phyloP scores from a whole-genome alignment of 257 asterid genomes.

The Thymus quinquecostatus region DNA sequence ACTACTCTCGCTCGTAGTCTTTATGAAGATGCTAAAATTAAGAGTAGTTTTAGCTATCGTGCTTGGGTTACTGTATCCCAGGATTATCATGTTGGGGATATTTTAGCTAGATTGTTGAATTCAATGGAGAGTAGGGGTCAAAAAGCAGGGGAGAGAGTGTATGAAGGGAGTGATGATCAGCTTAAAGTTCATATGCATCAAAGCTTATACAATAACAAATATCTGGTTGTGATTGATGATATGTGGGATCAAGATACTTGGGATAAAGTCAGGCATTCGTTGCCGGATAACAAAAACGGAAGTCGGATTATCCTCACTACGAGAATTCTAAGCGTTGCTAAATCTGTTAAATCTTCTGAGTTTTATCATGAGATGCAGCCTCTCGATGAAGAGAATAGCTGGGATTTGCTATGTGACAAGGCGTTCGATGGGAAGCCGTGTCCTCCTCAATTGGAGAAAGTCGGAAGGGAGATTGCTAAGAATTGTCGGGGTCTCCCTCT shows the following conservation, averaged over 20 bases:
- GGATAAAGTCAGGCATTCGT: conserved; percentile 15
- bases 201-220: conserved; percentile 21
- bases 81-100: conserved; percentile 26
- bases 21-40: conserved; percentile 23
- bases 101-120: conserved; percentile 24
- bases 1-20: conserved; percentile 44
- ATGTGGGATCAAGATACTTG: conserved; percentile 37
- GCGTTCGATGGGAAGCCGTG: conserved; percentile 28
- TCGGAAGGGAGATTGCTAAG: conserved; percentile 27
- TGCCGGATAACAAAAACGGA: conserved; percentile 37
- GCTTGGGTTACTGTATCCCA: conserved; percentile 46
- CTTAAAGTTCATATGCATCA: conserved; percentile 13
- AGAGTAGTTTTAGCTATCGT: conserved; percentile 20
- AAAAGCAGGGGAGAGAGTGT: conserved; percentile 19
- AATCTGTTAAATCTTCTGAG: background rate
- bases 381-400: conserved; percentile 30
- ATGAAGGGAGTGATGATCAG: conserved; percentile 12
- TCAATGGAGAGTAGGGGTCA: conserved; percentile 28
- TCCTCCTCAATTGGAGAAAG: conserved; percentile 31
- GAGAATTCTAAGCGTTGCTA: conserved; percentile 3
- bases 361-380: conserved; percentile 29
- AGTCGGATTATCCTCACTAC: conserved; percentile 48
- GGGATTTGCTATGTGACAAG: conserved; percentile 30
- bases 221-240: conserved; percentile 45
- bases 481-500: conserved; percentile 50